phyloP scores from a whole-genome alignment of 305 asterid species.

The Withania somnifera region DNA sequence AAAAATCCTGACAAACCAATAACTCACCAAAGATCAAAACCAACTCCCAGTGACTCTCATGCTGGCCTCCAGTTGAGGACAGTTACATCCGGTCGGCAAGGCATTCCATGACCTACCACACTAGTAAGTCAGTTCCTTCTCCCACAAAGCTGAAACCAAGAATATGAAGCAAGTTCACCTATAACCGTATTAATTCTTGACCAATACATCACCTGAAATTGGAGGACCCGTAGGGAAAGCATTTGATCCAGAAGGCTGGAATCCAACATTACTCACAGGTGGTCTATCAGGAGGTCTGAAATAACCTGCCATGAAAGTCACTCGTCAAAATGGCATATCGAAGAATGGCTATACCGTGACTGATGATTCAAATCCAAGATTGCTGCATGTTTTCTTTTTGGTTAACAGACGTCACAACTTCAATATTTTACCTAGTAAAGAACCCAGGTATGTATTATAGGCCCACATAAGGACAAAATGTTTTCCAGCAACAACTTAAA shows the following conservation, averaged over 20 bases:
- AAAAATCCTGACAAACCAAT: not conserved
- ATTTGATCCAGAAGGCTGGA: conserved; percentile 44
- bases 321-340: not conserved
- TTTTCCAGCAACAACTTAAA: not conserved
- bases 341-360: not conserved
- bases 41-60: conserved; percentile 18
- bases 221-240: conserved; percentile 35
- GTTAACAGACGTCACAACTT: not conserved
- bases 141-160: not conserved
- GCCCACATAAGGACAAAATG: not conserved
- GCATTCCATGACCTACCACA: conserved; percentile 52
- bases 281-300: conserved; percentile 57
- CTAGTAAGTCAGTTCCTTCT: not conserved
- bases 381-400: not conserved
- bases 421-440: not conserved
- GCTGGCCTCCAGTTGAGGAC: conserved; percentile 62
- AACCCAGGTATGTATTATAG: not conserved
- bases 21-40: conserved; percentile 25
- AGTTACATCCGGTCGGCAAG: conserved; percentile 55
- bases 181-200: not conserved
- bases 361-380: not conserved
- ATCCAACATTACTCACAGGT: conserved; percentile 33
- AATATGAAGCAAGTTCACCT: not conserved
- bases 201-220: conserved; percentile 39
- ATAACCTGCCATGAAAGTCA: conserved; percentile 48